phyloP scores from a whole-genome alignment of 2,329 filamentous ascomycete species.

The Paecilomyces niveus region DNA sequence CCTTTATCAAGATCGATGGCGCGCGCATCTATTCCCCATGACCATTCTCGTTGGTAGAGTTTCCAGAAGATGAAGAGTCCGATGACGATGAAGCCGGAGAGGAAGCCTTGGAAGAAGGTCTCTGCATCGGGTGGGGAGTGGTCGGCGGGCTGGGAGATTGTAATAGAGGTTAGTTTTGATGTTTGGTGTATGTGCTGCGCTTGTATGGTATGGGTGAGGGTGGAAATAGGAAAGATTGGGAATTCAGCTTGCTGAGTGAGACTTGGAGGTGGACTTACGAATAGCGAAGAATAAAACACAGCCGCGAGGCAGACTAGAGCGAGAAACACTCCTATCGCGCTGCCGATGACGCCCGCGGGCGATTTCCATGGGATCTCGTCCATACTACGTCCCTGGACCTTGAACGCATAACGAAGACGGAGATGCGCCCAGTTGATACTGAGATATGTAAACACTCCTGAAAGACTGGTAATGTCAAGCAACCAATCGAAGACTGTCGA shows the following conservation, averaged over 20 bases:
- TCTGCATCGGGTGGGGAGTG: conserved; percentile 24
- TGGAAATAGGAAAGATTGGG: not conserved
- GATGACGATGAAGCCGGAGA: conserved; percentile 41
- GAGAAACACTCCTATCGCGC: conserved; percentile 54
- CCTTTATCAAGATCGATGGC: not conserved
- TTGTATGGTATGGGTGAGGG: not conserved
- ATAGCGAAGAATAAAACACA: conserved; percentile 33
- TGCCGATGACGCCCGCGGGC: conserved; percentile 54
- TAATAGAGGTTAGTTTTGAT: not conserved
- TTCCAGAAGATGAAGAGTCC: conserved; percentile 37
- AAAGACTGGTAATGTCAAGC: conserved; percentile 55
- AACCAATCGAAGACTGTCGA: conserved; percentile 57
- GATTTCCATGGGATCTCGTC: conserved; percentile 61
- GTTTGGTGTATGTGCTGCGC: not conserved
- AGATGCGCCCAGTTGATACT: conserved; percentile 62
- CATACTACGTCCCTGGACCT: conserved; percentile 48
- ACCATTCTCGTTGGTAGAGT: conserved; percentile 9
- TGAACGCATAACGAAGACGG: conserved; percentile 59
- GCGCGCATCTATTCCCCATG: not conserved
- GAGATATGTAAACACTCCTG: conserved; percentile 59
- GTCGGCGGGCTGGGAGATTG: not conserved
- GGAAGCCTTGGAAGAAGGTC: conserved; percentile 41
- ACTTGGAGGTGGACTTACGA: not conserved
- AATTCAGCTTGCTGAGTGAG: too few species aligned
- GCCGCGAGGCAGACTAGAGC: conserved; percentile 49